Base-by-base conservation (phyloP, 176 grass and related monocot species). In the Olyra latifolia region DNA sequence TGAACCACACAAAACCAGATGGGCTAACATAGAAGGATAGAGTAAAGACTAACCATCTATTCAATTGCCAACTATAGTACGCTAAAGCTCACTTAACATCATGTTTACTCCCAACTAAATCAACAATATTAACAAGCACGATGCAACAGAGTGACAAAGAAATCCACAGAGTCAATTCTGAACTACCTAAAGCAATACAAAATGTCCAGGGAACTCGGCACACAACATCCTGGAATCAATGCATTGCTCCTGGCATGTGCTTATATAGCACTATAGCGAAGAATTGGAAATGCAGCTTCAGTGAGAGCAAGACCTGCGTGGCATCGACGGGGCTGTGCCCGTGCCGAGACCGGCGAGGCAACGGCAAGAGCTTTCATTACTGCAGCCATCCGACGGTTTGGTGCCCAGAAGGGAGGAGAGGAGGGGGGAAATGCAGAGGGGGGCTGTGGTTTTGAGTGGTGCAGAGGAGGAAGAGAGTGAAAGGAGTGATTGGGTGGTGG, bases 341-440 rank as follows among this genome's bases (percentile, higher is more conserved):
- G 62, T 30, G 57, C 78, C 23, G 74, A 97, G 69, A 86, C 39
- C 16, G 74, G 60, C 12, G 94, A 87, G 10, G 86, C 78, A 50
- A 91, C 60, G 1, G 86, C 79, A 10, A 91, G 59, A 75, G 78
- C 86, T 62, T 72, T 81, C 84, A 93, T 83, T 71, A 83, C 79
- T 29, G 84, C 28, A 10, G 88, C 62, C 94, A 93, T 93, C 55
- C 39, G 81, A 61, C 42, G 20, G 66, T 66, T 20, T 20, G 42
- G 58, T 86, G 49, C 67, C 66, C 32, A 85, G 62, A 64, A 55
- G 67, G 43, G 62, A 20, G 24, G 27, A 66, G 69, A 53, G 81
- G 86, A 75, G 45, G 61, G 58, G 48, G 20, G 72, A 57, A 71
- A 57, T 80, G 85, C 63, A 74, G 45, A 55, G 52, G 8, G 30